A percentile compares a stretch with the other conserved stretches of the same genome.
phyloP scores from a whole-genome alignment of 2,329 filamentous ascomycete genomes.

The Ceratocystis albifundus region DNA sequence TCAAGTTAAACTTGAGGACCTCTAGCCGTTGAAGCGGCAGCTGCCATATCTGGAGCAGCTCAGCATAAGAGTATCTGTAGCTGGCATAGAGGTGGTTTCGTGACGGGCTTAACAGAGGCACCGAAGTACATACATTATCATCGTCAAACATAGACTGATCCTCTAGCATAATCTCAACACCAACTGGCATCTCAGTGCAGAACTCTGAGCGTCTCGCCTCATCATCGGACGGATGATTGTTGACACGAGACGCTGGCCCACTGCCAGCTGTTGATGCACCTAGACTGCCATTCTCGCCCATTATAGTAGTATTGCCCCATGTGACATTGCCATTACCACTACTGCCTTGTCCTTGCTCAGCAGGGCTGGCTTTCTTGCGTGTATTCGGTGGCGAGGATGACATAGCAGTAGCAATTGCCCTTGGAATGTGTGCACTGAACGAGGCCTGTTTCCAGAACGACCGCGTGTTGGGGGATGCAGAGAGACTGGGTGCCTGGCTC shows the following conservation, averaged over 20 bases:
- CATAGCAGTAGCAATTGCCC: constrained; percentile 25
- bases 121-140: constrained; percentile 48
- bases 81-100: constrained; percentile 42
- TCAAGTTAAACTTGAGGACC: constrained; percentile 56
- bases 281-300: constrained; percentile 34
- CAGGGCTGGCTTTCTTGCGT: constrained; percentile 47
- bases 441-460: constrained; percentile 40
- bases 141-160: constrained; percentile 58
- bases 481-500: constrained; percentile 34
- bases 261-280: constrained; percentile 26
- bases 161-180: constrained; percentile 38
- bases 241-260: constrained; percentile 31
- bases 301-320: constrained; percentile 39
- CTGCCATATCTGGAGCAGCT: constrained; percentile 56
- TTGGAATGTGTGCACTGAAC: constrained; percentile 38
- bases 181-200: constrained; percentile 28
- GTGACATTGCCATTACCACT: constrained; percentile 32
- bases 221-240: constrained; percentile 40
- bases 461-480: constrained; percentile 48
- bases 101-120: constrained; percentile 45
- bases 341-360: constrained; percentile 44
- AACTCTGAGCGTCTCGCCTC: constrained; percentile 38
- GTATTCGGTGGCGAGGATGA: constrained; percentile 38
- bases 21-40: constrained; percentile 52
- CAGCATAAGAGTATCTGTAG: constrained; percentile 56